phyloP scores from a whole-genome alignment of 2,329 filamentous ascomycete genomes.

The Nigrospora oryzae region DNA sequence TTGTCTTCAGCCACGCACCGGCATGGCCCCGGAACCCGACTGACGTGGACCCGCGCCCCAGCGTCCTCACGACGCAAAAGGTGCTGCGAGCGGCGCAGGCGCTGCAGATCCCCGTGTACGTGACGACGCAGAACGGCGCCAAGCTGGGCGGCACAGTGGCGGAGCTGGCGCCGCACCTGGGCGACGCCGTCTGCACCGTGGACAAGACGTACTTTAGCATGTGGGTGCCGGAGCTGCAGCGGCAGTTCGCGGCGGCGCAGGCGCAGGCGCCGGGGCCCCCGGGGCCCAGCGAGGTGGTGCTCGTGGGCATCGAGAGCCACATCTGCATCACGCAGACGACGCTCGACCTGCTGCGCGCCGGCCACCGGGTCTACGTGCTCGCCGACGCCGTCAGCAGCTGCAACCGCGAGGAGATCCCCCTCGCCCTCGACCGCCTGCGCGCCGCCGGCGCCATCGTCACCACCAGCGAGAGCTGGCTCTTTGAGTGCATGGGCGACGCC shows the following conservation, averaged over 20 bases:
- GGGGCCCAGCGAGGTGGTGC: slow-evolving; percentile 50
- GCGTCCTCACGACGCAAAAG: slow-evolving; percentile 59
- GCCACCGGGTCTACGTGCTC: slow-evolving; percentile 77
- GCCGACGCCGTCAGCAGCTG: slow-evolving; percentile 86
- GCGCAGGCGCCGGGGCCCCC: slow-evolving; percentile 17
- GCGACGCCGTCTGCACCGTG: slow-evolving; percentile 44
- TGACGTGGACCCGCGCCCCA: slow-evolving; percentile 19
- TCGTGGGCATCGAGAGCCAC: slow-evolving; percentile 88
- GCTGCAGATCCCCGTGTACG: slow-evolving; percentile 69
- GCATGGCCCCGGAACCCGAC: not conserved
- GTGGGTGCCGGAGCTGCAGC: slow-evolving; percentile 61
- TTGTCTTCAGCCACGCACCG: not conserved
- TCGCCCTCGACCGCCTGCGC: slow-evolving; percentile 71
- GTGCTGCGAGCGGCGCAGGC: slow-evolving; percentile 55
- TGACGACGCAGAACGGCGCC: slow-evolving; percentile 75
- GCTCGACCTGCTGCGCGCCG: slow-evolving; percentile 66
- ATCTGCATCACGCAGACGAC: slow-evolving; percentile 93
- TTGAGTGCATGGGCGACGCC: slow-evolving; percentile 83
- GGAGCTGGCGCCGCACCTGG: slow-evolving; percentile 52
- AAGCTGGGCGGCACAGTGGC: slow-evolving; percentile 74
- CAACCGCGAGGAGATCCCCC: slow-evolving; percentile 69
- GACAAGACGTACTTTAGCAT: slow-evolving; percentile 94
- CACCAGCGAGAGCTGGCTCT: slow-evolving; percentile 82
- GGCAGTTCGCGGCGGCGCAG: slow-evolving; percentile 15
- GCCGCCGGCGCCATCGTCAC: slow-evolving; percentile 72